Base-by-base conservation (phyloP, 2,329 filamentous ascomycete species). In the Cryphonectria nitschkei region DNA sequence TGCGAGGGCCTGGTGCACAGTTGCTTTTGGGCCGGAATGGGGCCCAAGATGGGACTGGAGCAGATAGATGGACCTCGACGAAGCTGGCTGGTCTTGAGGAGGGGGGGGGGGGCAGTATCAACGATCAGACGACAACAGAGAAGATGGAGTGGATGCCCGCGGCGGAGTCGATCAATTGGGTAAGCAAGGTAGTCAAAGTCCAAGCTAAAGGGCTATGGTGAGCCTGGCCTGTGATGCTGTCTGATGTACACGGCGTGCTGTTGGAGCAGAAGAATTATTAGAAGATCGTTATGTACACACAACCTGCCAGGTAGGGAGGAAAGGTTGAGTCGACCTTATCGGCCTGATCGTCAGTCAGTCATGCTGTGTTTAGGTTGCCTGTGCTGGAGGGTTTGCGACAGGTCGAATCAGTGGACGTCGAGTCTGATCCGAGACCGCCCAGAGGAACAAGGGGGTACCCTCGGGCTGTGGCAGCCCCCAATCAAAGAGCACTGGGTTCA, bases 391-490 rank as follows among this genome's bases (percentile, higher is more conserved):
- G 58, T 61, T 61, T 61, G 58, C 58, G 58, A 61, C 58, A 61
- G 58, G 58, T 61, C 58, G 34, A 39, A 61, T 61, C 58, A 61
- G 32, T 61, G 58, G 34, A 37, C 58, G 34, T 61, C 58, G 58
- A 61, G 58, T 61, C 58, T 61, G 58, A 32, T 61, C 58, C 22
- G 58, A 61, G 58, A 61, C 58, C 29, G 54, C 54, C 54, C 54
- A 58, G 34, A 29, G 29, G 54, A 32, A 58, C 26, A 19, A 61
- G 58, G 32, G 37, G 9, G 37, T 39, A 16, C 58, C 58, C 29
- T 32, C 58, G 19, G 34, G 54, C 16, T 2, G 58, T 61, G 58
- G 26, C 29, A 34, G 26, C 13, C 26, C 54, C 34, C 58, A 39
- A 61, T 60, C 58, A 61, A 34, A 6, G 26, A 4, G 34, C 58